Evolutionary conservation across 768 basidiomycete genomes (phyloP).

Genomic region (Lactarius indigo): DNA sequence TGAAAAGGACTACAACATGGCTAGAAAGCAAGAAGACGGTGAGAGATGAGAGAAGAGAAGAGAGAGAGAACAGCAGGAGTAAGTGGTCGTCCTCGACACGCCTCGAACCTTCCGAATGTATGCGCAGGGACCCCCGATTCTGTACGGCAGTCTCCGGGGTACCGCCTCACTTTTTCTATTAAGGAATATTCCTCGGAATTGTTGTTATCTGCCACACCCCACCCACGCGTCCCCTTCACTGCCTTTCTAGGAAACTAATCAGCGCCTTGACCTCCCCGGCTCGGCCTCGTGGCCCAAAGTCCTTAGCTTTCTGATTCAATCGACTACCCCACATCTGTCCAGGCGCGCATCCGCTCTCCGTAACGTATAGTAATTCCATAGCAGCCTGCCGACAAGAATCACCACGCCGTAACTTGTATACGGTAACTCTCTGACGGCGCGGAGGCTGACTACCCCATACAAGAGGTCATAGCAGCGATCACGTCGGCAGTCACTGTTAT

Average conservation of each 20-base stretch:
- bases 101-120: background rate
- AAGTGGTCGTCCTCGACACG: background rate
- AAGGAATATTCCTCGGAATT: background rate
- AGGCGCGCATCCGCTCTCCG: conserved; percentile 51
- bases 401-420: background rate
- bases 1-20: conserved; percentile 21
- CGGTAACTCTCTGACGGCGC: background rate
- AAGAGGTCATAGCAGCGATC: conserved; percentile 43
- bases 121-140: background rate
- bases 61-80: background rate
- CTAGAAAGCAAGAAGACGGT: conserved; percentile 6
- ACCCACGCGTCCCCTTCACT: background rate
- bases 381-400: conserved; percentile 37
- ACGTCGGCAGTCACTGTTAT: conserved; percentile 47
- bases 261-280: background rate
- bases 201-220: background rate
- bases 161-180: background rate
- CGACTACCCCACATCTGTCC: conserved; percentile 55
- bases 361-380: conserved; percentile 52
- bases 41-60: background rate
- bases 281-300: background rate
- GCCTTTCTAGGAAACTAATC: background rate
- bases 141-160: background rate
- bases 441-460: conserved; percentile 39
- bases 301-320: conserved; percentile 35